Evolutionary conservation across 2,329 filamentous ascomycete species (phyloP), one percentile per base, ranked within the genome.

Genomic region (Dactylellina cionopaga): DNA sequence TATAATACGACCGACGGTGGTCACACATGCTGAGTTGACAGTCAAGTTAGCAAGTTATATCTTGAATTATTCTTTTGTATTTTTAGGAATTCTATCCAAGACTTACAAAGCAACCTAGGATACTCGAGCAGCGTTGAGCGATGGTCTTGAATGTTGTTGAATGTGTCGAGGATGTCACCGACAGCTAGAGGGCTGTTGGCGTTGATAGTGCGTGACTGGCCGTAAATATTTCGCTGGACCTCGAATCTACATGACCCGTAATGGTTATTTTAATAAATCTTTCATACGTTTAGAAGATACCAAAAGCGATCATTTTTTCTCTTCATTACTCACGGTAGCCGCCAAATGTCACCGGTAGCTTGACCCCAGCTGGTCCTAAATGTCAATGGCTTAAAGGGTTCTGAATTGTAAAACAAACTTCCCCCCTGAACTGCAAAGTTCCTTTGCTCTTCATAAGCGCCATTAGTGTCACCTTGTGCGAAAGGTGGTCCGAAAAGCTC

Each of bases 381-480:
- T 58, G 64, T 64, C 27, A 64, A 37, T 7, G 66, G 66, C n/a
- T 59, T 64, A 58, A 58, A 71, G 6, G 58, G 58, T 17, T 59
- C 31, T 6, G 11, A 4, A 15, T 59, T 59, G 29, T 71, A 71
- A 22, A 58, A 64, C 5, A 64, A 3, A 13, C 58, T 52, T 4
- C 66, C 66, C 5, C 31, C 35, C 66, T 52, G 59, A 4, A 43
- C 27, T 7, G 66, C 66, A 19, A 56, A 64, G 5, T 55, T 47
- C 27, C 51, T 44, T 1, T 54, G 60, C n/a, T 71, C 66, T 13
- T 71, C 66, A 37, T 71, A 71, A 10, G 7, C 27, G 4, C 44
- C 43, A 2, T 25, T 5, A 7, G 24, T 44, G 2, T 56, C 29
- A 5, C 33, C 39, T 29, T 41, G 43, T 2, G 43, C 27, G 15